Evolutionary conservation across 306 rosid species (phyloP), one percentile per base, ranked within the genome.

Genomic region (Myrica gale): DNA sequence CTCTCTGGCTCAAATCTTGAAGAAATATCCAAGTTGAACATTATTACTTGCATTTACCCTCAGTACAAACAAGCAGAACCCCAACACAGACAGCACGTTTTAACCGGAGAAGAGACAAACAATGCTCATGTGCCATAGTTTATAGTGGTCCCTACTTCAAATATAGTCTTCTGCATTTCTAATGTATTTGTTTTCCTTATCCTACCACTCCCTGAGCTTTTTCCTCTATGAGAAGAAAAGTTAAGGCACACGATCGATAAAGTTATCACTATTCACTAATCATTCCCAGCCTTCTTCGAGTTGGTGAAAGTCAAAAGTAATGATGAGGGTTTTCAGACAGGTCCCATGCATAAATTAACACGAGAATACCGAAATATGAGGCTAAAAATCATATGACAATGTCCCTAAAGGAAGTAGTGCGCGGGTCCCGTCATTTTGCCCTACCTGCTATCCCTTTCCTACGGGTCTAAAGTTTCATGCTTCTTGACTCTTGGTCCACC

Each of bases 41-140:
- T 53, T 0, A 7, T 55, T 32, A 32, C 37, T 55, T 46, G 11
- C 50, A 46, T 46, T 32, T 32, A 32, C 3, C 4, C 50, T 11
- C 13, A 52, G 56, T 10, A 6, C 12, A 58, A 66, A 23, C 44
- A 3, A 9, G 4, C 46, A 12, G 20, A 71, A 60, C 66, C 62
- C 53, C 43, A 73, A 37, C 20, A 63, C 63, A 62, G 52, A 32
- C 9, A 15, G 72, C 44, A 74, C 74, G 74, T 77, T 69, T 50
- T 74, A 67, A 45, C 6, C 42, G 45, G 45, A 11, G 16, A 75
- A 61, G 13, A 4, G 76, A 80, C 76, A 80, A 75, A 52, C 7
- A 23, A 43, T 1, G n/a, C 50, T 54, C 76, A 69, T 69, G 84
- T 69, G 73, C 76, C n/a, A 3, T 12, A 46, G 67, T 1, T 23